Base-by-base conservation (phyloP, 2,329 filamentous ascomycete species). In the Lomentospora prolificans region DNA sequence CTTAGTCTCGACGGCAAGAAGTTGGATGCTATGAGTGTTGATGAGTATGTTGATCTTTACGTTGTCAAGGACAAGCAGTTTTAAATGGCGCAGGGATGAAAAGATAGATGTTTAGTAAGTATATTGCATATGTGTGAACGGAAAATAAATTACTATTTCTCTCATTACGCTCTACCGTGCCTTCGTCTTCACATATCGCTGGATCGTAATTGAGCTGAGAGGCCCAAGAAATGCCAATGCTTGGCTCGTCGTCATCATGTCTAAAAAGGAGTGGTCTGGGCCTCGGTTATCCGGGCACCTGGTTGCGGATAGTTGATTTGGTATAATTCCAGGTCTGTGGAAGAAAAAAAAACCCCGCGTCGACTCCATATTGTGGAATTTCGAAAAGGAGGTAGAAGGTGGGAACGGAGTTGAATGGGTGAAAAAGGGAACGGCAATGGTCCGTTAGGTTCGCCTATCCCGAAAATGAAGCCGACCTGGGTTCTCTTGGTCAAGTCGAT, bases 21-120 rank as follows among this genome's bases (percentile, higher is more conserved):
- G 72, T 75, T 97, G 56, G 89, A 96, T 75, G 74, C 78, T 64
- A 87, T 88, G 77, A 80, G 89, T 55, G 85, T 97, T 31, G 92
- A 99, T 72, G 83, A 94, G 75, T 97, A 96, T 68, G 88, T 99
- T 62, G 90, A 97, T 70, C 71, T 95, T 70, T 96, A 85, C 65
- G 74, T 75, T 56, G 76, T 78, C 62, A 77, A 83, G 73, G 75
- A 83, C 62, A 85, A 81, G 72, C 77, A 82, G 67, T 85, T 84
- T 61, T 28, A 27, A 27, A 51, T 17, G 24, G 27, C 31, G 14
- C n/a, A 28, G 19, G n/a, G n/a, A 19, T 19, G 7, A 17, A 19
- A 22, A 51, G 28, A 51, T n/a, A 51, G 12, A 17, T 28, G 12
- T 50, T 28, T 3, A 24, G 14, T 24, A 46, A 19, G 19, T 46